A percentile compares a stretch with the other conserved stretches of the same genome.
Evolutionary conservation across 163 green algal genomes (phyloP).

Genomic region (Chlorella variabilis): DNA sequence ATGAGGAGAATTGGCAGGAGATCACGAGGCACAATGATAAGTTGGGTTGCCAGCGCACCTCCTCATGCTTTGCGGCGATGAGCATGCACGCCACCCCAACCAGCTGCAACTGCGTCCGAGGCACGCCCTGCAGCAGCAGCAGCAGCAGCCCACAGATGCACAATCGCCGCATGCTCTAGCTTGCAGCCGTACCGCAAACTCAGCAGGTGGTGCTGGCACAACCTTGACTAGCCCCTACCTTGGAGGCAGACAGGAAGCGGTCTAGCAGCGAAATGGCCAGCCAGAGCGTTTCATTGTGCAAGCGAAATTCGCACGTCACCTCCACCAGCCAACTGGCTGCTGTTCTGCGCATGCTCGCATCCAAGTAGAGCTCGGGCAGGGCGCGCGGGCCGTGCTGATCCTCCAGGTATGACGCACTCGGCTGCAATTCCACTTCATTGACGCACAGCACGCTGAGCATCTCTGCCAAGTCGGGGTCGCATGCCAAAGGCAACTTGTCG

Average conservation of each 20-base stretch:
- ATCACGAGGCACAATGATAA: neutral
- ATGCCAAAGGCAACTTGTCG: neutral
- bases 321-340: conserved; percentile 52
- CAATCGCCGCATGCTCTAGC: no score
- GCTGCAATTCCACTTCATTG: conserved; percentile 18
- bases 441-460: conserved; percentile 27
- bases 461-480: conserved; percentile 15
- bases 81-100: conserved; percentile 73
- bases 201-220: no score
- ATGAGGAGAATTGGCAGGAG: neutral
- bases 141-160: no score
- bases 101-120: conserved; percentile 74
- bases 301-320: conserved; percentile 52
- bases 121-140: conserved; percentile 48
- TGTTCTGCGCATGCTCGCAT: conserved; percentile 53
- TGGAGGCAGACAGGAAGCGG: conserved; percentile 60
- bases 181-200: no score
- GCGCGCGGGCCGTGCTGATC: neutral
- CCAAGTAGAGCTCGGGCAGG: conserved; percentile 37
- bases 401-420: conserved; percentile 41
- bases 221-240: no score
- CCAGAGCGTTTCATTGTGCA: conserved; percentile 69
- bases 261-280: conserved; percentile 55
- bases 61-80: conserved; percentile 82
- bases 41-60: conserved; percentile 53